Conservation (phyloP, 805 yeast species). For the Schwanniomyces pseudopolymorphus region DNA sequence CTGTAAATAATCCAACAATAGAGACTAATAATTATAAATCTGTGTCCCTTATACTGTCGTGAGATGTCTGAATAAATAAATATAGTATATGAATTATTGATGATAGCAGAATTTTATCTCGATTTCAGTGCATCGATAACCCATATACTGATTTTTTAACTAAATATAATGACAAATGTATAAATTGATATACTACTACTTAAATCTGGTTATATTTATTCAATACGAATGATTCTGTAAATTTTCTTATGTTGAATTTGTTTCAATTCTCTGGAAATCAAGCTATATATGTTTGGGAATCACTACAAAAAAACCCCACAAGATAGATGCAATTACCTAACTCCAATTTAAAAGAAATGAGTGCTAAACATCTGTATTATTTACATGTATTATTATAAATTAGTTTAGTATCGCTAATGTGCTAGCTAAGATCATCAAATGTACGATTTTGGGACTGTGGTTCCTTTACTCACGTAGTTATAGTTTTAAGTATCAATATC, state of each 20-base stretch:
- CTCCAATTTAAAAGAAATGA: no score
- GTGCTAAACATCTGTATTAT: no score
- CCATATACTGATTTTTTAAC: background rate
- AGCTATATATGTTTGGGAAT: no score
- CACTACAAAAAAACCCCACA: no score
- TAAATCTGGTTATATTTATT: no score
- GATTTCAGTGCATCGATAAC: background rate
- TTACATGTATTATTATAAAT: background rate
- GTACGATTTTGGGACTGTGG: background rate
- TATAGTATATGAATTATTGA: background rate
- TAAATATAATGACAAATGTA: no score
- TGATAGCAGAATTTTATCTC: background rate
- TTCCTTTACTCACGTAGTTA: background rate
- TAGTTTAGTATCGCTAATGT: background rate
- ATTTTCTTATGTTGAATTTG: no score
- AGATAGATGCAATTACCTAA: no score
- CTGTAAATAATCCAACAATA: background rate
- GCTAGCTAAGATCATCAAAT: background rate
- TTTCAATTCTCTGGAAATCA: no score
- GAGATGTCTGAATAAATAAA: background rate
- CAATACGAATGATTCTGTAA: no score
- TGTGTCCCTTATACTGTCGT: background rate
- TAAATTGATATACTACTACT: no score
- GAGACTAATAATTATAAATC: background rate
- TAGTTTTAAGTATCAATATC: slow-evolving; percentile 8